phyloP scores from a whole-genome alignment of 192 early-diverging fungal species.

The Geranomyces variabilis region DNA sequence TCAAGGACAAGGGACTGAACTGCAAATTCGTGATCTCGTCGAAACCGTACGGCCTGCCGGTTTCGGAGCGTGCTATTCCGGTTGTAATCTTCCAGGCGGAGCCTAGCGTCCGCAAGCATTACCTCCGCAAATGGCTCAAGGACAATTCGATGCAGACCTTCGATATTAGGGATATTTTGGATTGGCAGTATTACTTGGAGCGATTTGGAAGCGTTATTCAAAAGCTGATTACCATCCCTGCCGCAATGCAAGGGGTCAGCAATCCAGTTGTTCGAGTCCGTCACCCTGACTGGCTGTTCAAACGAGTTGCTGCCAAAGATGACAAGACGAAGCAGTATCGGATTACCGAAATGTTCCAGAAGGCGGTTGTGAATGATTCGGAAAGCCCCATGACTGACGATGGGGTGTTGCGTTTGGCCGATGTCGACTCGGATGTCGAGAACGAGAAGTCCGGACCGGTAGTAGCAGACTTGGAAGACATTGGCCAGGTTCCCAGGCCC shows the following conservation, averaged over 20 bases:
- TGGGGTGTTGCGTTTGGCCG: neutral
- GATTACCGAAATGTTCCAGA: slow-evolving; percentile 84
- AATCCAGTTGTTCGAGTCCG: slow-evolving; percentile 92
- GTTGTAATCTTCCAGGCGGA: slow-evolving; percentile 93
- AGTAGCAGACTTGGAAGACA: slow-evolving; percentile 44
- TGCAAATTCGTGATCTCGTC: slow-evolving; percentile 94
- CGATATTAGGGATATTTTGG: slow-evolving; percentile 90
- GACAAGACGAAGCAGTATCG: slow-evolving; percentile 83
- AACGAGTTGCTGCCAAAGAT: slow-evolving; percentile 73
- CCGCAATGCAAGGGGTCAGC: slow-evolving; percentile 90
- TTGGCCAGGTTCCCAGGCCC: slow-evolving; percentile 8
- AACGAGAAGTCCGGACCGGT: slow-evolving; percentile 1
- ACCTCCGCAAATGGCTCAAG: slow-evolving; percentile 90
- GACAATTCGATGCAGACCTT: slow-evolving; percentile 70
- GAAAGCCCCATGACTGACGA: neutral
- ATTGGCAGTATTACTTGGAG: slow-evolving; percentile 98
- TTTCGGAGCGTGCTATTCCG: slow-evolving; percentile 93
- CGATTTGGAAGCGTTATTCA: slow-evolving; percentile 94
- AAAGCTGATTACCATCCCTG: slow-evolving; percentile 97
- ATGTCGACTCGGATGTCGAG: neutral
- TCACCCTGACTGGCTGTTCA: slow-evolving; percentile 94
- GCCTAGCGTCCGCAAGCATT: slow-evolving; percentile 72
- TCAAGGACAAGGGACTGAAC: slow-evolving; percentile 93
- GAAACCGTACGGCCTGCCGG: slow-evolving; percentile 79
- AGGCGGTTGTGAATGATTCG: slow-evolving; percentile 2